Evolutionary conservation across 1,139 yeast genomes (phyloP), one percentile per base, ranked within the genome.

Genomic region (Diutina neorugosa): DNA sequence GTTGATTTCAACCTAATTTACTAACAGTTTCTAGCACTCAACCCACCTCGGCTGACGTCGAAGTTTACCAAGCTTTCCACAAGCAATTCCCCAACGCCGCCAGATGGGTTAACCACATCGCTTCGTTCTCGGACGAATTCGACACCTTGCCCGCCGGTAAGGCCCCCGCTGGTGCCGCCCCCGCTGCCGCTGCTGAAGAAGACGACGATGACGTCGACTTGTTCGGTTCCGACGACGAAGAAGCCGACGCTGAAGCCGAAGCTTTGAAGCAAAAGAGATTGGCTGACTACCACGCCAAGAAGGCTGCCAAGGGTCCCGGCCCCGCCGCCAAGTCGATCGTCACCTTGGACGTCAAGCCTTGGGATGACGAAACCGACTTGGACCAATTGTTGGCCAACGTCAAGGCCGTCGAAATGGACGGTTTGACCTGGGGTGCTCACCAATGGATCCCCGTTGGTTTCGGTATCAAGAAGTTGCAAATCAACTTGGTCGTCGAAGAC

Each of bases 381-480:
- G 96, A 93, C 57, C 84, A 84, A 74, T 73, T 93, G 77, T 76
- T 88, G 65, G 91, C 84, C 57, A 81, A 82, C 73, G 97, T 90
- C 68, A 90, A 89, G 82, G 70, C 79, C 62, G 73, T 91, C 65
- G 85, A 82, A 71, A 74, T 77, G 77, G 98, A 91, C 53, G 99
- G 99, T 82, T 86, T 94, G 69, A 77, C 76, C 63, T 93, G 98
- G 98, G 99, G 99, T 86, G 97, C 94, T 69, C 85, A 80, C 81
- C 93, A 86, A 79, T 90, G 82, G 78, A 81, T 93, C 65, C 91
- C 96, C 70, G 95, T 94, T 67, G 99, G 98, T 77, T 93, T 81
- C 86, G 99, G 99, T 83, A 93, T 93, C 82, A 89, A 89, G 87
- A 93, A 94, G 83, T 84, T 93, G 74, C 98, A 93, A 82, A 88